A percentile compares a stretch with the other conserved stretches of the same genome.
Conservation (phyloP, 495 filamentous ascomycete species). For the Oleoguttula mirabilis region DNA sequence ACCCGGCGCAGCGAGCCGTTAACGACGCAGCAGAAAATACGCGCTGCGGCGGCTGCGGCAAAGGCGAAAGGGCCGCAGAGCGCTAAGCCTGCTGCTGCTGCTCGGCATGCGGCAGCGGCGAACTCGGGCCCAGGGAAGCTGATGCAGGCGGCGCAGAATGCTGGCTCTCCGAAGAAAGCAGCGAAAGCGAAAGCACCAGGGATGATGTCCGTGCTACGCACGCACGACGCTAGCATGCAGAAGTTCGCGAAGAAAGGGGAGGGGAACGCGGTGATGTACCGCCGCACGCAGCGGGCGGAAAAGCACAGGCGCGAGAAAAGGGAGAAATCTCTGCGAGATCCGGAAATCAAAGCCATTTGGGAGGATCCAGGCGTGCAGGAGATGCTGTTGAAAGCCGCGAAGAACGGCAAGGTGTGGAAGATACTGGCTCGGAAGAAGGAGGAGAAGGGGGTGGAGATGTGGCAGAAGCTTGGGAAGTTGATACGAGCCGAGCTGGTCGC, state of each 20-base stretch:
- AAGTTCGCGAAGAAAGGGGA: background rate
- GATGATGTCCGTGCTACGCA: background rate
- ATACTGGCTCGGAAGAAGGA: too few species aligned
- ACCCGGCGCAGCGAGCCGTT: too few species aligned
- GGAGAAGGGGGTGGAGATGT: background rate
- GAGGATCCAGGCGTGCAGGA: background rate
- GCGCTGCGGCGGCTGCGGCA: too few species aligned
- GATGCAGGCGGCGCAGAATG: too few species aligned
- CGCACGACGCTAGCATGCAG: background rate
- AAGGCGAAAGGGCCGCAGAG: too few species aligned
- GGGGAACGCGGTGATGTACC: background rate
- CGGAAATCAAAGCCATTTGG: slow-evolving; percentile 2
- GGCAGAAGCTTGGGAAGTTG: background rate
- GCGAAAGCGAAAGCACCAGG: background rate
- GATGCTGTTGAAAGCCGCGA: background rate
- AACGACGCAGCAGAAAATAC: too few species aligned
- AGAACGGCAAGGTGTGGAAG: too few species aligned
- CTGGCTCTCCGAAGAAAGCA: background rate
- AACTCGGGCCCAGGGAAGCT: too few species aligned
- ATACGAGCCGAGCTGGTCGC: background rate
- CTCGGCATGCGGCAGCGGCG: too few species aligned
- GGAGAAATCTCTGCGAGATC: background rate
- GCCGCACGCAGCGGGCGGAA: slow-evolving; percentile 1
- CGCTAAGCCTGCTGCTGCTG: too few species aligned
- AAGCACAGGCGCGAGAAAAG: background rate